Percentiles rank a stretch among this genome's conserved stretches.
Evolutionary conservation across 2,329 filamentous ascomycete species (phyloP).

Genomic region (Pseudopithomyces maydicus): DNA sequence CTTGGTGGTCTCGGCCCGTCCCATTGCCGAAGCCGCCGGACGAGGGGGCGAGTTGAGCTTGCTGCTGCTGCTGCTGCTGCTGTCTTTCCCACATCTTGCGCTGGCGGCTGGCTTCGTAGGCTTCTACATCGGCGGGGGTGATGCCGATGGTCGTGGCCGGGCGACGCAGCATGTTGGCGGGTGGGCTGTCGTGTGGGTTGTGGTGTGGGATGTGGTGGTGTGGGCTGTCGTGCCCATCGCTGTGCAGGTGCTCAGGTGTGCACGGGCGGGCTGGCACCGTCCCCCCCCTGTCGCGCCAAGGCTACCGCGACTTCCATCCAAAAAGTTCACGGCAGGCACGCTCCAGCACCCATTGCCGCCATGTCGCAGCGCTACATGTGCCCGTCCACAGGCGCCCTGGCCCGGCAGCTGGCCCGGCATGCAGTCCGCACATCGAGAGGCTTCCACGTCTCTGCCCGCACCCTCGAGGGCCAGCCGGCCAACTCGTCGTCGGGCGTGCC

Average conservation of each 20-base stretch:
- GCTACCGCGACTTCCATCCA: constrained; percentile 15
- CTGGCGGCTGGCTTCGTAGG: constrained; percentile 68
- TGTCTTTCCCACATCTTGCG: constrained; percentile 38
- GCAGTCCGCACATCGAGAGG: constrained; percentile 25
- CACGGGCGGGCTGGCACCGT: not conserved
- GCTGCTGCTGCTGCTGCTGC: constrained; percentile 23
- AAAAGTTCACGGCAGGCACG: constrained; percentile 31
- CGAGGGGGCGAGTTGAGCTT: constrained; percentile 22
- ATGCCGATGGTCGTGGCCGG: constrained; percentile 70
- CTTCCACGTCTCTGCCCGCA: constrained; percentile 32
- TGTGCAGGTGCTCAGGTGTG: too few relatives aligned
- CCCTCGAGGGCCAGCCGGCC: constrained; percentile 30
- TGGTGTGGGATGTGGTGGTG: too few relatives aligned
- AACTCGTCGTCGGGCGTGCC: constrained; percentile 2
- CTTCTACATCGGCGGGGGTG: constrained; percentile 71
- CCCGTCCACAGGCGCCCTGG: constrained; percentile 39
- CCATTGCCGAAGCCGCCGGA: constrained; percentile 21
- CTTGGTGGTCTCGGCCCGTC: constrained; percentile 11
- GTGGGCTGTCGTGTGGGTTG: not conserved
- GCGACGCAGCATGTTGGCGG: constrained; percentile 64
- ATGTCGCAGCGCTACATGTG: constrained; percentile 43
- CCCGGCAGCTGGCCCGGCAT: constrained; percentile 28
- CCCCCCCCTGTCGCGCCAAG: constrained; percentile 28
- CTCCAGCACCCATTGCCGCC: constrained; percentile 24
- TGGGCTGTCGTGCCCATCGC: too few relatives aligned